Evolutionary conservation across 768 basidiomycete genomes (phyloP).

Genomic region (Russula earlei): DNA sequence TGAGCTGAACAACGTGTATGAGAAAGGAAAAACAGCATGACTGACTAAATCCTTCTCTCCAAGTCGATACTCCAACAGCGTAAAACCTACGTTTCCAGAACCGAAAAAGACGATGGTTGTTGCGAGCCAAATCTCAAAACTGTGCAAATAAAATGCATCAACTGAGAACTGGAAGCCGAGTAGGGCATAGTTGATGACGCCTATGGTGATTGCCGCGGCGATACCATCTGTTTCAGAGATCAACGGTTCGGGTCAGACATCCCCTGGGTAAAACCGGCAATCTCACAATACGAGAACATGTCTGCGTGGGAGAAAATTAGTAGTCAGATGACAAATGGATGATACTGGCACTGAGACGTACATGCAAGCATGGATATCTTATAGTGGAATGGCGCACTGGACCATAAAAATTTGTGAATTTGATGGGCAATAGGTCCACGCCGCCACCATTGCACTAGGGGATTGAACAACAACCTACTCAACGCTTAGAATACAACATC

Average conservation of each 20-base stretch:
- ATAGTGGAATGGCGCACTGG: slow-evolving; percentile 39
- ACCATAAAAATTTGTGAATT: slow-evolving; percentile 72
- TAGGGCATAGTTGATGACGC: slow-evolving; percentile 62
- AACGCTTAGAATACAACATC: slow-evolving; percentile 27
- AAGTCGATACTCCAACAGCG: slow-evolving; percentile 63
- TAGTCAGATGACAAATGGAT: background rate
- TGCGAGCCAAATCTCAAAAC: slow-evolving; percentile 75
- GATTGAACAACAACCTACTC: slow-evolving; percentile 55
- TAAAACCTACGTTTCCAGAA: slow-evolving; percentile 60
- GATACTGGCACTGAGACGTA: slow-evolving; percentile 21
- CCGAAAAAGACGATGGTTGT: slow-evolving; percentile 72
- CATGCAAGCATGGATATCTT: slow-evolving; percentile 47
- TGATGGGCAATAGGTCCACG: slow-evolving; percentile 75
- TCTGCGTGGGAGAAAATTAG: slow-evolving; percentile 23
- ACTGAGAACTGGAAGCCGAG: slow-evolving; percentile 66
- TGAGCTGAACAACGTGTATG: background rate
- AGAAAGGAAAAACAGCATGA: background rate
- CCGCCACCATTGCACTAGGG: slow-evolving; percentile 67
- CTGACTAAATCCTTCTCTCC: slow-evolving; percentile 33
- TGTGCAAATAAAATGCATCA: slow-evolving; percentile 69
- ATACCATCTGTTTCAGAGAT: slow-evolving; percentile 36
- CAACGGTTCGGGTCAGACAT: background rate
- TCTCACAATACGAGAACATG: slow-evolving; percentile 46
- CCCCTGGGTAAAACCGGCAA: background rate
- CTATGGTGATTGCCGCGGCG: slow-evolving; percentile 56